Percentiles rank a stretch among this genome's conserved stretches.
phyloP scores from a whole-genome alignment of 768 basidiomycete genomes.

The Lactarius indigo region DNA sequence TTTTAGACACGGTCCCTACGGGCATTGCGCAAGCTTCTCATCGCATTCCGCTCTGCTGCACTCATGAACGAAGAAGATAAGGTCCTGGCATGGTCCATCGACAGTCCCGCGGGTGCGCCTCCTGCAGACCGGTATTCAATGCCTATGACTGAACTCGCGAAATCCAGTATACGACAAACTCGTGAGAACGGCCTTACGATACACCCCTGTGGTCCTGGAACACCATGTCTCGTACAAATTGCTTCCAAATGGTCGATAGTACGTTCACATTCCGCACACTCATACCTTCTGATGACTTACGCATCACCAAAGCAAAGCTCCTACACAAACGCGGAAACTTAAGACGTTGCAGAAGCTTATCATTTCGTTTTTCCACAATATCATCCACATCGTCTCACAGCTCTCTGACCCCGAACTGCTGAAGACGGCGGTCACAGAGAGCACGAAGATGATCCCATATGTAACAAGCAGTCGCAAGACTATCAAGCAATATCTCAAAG shows the following conservation, averaged over 20 bases:
- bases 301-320: slow-evolving; percentile 62
- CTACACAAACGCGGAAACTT: slow-evolving; percentile 75
- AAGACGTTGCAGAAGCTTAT: slow-evolving; percentile 84
- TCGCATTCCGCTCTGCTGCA: slow-evolving; percentile 89
- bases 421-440: slow-evolving; percentile 75
- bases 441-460: slow-evolving; percentile 87
- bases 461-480: slow-evolving; percentile 79
- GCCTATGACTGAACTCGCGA: background rate
- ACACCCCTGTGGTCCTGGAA: slow-evolving; percentile 83
- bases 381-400: slow-evolving; percentile 74
- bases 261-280: slow-evolving; percentile 31
- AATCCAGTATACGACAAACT: slow-evolving; percentile 89
- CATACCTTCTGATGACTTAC: background rate
- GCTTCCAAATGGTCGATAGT: slow-evolving; percentile 82
- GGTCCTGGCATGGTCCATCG: slow-evolving; percentile 80
- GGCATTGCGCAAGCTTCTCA: slow-evolving; percentile 74
- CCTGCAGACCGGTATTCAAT: background rate
- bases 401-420: slow-evolving; percentile 64
- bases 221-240: slow-evolving; percentile 89
- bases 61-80: slow-evolving; percentile 86
- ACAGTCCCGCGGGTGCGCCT: slow-evolving; percentile 65
- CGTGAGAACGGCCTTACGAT: slow-evolving; percentile 78
- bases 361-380: slow-evolving; percentile 85
- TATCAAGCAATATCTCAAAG: slow-evolving; percentile 85
- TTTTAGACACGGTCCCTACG: slow-evolving; percentile 78